Base-by-base conservation (phyloP, 345 rosid species). In the Acer yangbiense region DNA sequence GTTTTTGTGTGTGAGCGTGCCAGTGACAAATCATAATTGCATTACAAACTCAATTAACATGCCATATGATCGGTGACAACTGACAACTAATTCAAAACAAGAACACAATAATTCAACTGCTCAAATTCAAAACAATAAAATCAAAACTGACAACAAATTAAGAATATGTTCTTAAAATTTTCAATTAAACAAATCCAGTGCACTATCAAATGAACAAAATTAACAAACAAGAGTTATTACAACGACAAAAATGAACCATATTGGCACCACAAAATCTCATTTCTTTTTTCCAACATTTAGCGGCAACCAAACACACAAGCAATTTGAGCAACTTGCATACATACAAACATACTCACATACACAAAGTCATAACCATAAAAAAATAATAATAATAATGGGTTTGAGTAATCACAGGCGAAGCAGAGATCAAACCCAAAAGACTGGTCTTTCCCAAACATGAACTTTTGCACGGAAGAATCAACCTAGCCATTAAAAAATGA, bases 391-490 rank as follows among this genome's bases (percentile, higher is more conserved):
- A 20, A 11, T 65, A 62, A 69, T 65, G 54, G 81, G 78, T 54
- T 44, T 35, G 82, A 68, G 86, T 86, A 90, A 89, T 93, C 94
- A 95, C 98, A 86, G 90, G 94, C 89, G 90, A 82, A 77, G 78
- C 81, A 69, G 97, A 77, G 87, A 93, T 89, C 88, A 92, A 93
- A 82, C 95, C 92, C 87, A 90, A 81, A 77, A 93, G 90, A 74
- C 79, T 81, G 78, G 87, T 76, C 81, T 83, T 91, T 50, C 92
- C 84, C 75, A 95, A 85, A 84, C 90, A 85, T 84, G 94, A 89
- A 80, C 91, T 89, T 87, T 89, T 89, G 88, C 89, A 85, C 9
- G 97, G 95, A 75, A 89, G 85, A 80, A 95, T 88, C 91, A 93
- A 87, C 68, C 95, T 87, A 85, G 98, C 91, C 98, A 95, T 95